Base-by-base conservation (phyloP, 257 asterid genomes). In the Rhazya stricta region DNA sequence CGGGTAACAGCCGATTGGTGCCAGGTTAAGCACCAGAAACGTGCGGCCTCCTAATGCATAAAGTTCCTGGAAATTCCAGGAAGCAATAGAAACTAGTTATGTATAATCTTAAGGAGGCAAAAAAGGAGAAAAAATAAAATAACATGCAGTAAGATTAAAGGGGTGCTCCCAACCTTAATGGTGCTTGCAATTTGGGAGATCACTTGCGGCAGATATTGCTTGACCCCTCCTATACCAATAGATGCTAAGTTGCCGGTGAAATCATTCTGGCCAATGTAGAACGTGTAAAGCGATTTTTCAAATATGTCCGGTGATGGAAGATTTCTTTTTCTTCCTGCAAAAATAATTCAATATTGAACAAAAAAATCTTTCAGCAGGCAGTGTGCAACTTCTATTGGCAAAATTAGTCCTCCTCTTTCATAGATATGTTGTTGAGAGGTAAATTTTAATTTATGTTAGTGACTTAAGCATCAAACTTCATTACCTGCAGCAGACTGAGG, bases 261-360 rank as follows among this genome's bases (percentile, higher is more conserved):
- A 74, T 91, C 96, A 60, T 89, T 81, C 77, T 88, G 97, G 66
- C 97, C 97, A 39, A 86, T 86, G 79, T 85, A 84, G 86, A 91
- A 86, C 61, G 85, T 82, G 77, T 86, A 91, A 16, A 90, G 82
- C 53, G 96, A 80, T 34, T 87, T 88, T 30, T 89, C 88, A 53
- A 91, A 89, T 84, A 87, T 79, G 79, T 79, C 76, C 1, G 89
- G 86, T 9, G 78, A 75, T n/a, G 97, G 97, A 70, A 91, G 85
- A 60, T 81, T 77, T 54, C 77, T 72, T 53, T 72, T 72, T 58
- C 83, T 72, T 58, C 83, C 90, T 83, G 70, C 53, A 34, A 71
- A 39, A 62, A 27, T 12, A 37, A n/a, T 23, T 51, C 73, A 19
- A 78, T 57, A 50, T 15, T 50, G 15, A 50, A 34, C 62, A 62